Base-by-base conservation (phyloP, 805 yeast genomes). In the Sugiyamaella valdiviana region DNA sequence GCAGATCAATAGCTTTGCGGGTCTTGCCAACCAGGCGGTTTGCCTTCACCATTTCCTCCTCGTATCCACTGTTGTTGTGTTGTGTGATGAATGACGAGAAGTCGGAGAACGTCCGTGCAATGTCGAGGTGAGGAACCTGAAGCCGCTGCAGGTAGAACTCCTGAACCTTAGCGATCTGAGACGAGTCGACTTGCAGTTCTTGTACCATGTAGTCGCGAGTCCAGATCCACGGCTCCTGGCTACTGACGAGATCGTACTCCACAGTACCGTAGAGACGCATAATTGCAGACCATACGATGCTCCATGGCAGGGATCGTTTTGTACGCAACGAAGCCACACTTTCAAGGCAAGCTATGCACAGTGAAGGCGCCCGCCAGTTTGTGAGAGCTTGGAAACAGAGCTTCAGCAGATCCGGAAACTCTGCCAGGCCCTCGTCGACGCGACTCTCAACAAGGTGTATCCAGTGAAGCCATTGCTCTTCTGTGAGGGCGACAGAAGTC, bases 31-130 rank as follows among this genome's bases (percentile, higher is more conserved):
- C 51, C 14, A 59, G 37, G 41, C 50, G 55, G 49, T 58, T 58
- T 1, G 61, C 65, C 1, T 48, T 36, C 5, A 56, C 44, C 45
- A 63, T 43, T 29, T 61, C 59, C 16, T 23, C 24, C 36, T 63
- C 66, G 49, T 63, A 63, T 20, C 48, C 45, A 4, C 51, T 52
- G 36, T 57, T 53, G 22, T 44, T 48, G 39, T 56, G 44, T 12
- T 36, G 29, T 12, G 64, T 54, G 23, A 63, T 53, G 43, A 63
- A 60, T 2, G 58, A 35, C 5, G 67, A 63, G 45, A 46, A 63
- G 3, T 50, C 52, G 6, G 57, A 36, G 47, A 63, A 63, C 1
- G 67, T 63, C 6, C 51, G 48, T 10, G 54, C 57, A 9, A 63
- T 29, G 9, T 50, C 36, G 2, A 45, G 36, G 42, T 63, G 67